phyloP scores from a whole-genome alignment of 1,139 yeast species.

The Candida pseudoviswanathii region DNA sequence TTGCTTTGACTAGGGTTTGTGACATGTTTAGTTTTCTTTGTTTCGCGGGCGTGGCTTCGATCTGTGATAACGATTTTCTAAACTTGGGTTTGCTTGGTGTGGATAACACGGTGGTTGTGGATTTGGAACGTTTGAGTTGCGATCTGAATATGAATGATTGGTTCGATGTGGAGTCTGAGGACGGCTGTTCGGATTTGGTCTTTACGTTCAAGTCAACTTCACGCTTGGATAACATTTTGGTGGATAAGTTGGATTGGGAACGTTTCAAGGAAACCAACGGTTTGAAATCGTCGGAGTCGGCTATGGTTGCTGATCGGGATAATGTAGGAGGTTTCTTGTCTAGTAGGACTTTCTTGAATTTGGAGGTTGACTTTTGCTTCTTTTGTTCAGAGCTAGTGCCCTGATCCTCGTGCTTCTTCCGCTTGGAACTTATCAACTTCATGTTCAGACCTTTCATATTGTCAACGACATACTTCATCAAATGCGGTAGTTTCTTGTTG shows the following conservation, averaged over 20 bases:
- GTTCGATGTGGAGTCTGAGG: not conserved
- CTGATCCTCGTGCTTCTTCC: constrained; percentile 7
- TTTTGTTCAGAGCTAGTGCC: constrained; percentile 2
- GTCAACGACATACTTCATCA: constrained; percentile 49
- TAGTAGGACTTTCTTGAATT: constrained; percentile 15
- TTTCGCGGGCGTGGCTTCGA: constrained; percentile 29
- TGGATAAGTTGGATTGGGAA: constrained; percentile 44
- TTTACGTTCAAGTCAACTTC: constrained; percentile 44
- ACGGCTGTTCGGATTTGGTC: constrained; percentile 2
- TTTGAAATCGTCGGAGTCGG: constrained; percentile 21
- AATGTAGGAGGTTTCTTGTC: constrained; percentile 12
- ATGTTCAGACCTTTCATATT: constrained; percentile 53
- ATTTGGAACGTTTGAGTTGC: constrained; percentile 27
- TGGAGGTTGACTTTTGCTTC: constrained; percentile 3
- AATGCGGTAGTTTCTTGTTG: constrained; percentile 48
- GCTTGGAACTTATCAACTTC: constrained; percentile 19
- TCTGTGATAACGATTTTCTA: constrained; percentile 25
- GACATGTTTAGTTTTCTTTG: constrained; percentile 1
- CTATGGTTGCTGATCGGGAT: constrained; percentile 11
- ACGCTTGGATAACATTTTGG: constrained; percentile 42
- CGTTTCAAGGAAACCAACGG: constrained; percentile 40
- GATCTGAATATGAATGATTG: constrained; percentile 27
- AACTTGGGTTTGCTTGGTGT: constrained; percentile 26
- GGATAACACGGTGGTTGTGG: constrained; percentile 20
- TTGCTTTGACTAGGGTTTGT: constrained; percentile 9